A percentile compares a stretch with the other conserved stretches of the same genome.
phyloP scores from a whole-genome alignment of 805 yeast genomes.

The Kodamaea laetipori region DNA sequence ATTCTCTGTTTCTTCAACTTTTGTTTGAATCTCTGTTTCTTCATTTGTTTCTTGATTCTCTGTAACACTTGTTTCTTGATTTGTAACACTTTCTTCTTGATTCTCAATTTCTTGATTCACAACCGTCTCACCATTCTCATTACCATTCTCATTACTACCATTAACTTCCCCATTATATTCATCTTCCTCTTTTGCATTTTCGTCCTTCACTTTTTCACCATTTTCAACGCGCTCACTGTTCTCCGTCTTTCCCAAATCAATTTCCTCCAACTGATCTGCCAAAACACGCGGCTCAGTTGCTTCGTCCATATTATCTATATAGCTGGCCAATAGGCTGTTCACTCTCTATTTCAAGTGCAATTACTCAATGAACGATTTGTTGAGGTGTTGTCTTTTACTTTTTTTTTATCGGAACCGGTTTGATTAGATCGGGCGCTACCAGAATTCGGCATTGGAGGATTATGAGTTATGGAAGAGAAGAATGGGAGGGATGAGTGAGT shows the following conservation, averaged over 20 bases:
- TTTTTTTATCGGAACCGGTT: not conserved
- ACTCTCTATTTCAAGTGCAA: not conserved
- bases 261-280: conserved; percentile 6
- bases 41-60: not conserved
- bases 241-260: conserved; percentile 2
- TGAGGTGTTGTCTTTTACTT: conserved; percentile 6
- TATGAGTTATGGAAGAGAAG: not conserved
- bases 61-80: not conserved
- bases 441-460: not conserved
- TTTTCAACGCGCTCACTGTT: not conserved
- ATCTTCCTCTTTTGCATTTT: not conserved
- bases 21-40: too few relatives aligned
- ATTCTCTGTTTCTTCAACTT: too few relatives aligned
- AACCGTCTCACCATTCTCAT: not conserved
- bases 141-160: not conserved
- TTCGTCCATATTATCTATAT: not conserved
- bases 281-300: conserved; percentile 3
- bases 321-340: not conserved
- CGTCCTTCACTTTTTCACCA: not conserved
- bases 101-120: not conserved
- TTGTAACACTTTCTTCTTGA: not conserved
- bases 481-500: not conserved
- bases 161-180: not conserved
- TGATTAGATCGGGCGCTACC: conserved; percentile 2
- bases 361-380: not conserved